Evolutionary conservation across 805 yeast species (phyloP).

Genomic region (Barnettozyma pratensis): DNA sequence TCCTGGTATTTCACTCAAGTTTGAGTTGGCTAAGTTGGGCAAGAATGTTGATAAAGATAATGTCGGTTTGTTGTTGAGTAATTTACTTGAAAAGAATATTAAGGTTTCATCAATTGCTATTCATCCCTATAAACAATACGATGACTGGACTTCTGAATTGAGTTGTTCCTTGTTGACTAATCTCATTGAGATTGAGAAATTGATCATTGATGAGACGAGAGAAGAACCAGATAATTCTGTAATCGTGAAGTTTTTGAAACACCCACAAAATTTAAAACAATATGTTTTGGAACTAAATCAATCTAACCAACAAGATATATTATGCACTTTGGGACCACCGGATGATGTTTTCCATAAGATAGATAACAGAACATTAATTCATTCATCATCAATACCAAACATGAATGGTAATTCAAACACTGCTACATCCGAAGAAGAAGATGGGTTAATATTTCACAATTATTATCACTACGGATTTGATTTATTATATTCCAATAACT

Average conservation of each 20-base stretch:
- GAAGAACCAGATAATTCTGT: not conserved
- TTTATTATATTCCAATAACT: conserved; percentile 40
- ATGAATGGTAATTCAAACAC: too few relatives aligned
- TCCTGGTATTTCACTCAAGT: conserved; percentile 52
- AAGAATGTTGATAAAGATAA: conserved; percentile 17
- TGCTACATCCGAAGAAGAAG: conserved; percentile 6
- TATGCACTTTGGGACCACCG: conserved; percentile 50
- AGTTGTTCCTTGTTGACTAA: conserved; percentile 12
- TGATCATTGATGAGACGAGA: conserved; percentile 2
- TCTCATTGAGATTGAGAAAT: conserved; percentile 10
- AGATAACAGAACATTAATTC: conserved; percentile 38
- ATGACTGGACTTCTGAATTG: conserved; percentile 21
- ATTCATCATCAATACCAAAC: conserved; percentile 16
- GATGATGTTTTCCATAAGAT: conserved; percentile 44
- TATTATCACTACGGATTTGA: conserved; percentile 53
- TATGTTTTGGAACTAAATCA: conserved; percentile 31
- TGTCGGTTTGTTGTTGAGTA: conserved; percentile 1
- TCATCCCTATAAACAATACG: conserved; percentile 12
- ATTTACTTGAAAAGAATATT: conserved; percentile 8
- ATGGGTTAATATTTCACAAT: conserved; percentile 41
- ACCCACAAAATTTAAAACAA: conserved; percentile 18
- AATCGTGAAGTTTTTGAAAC: conserved; percentile 21
- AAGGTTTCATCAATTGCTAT: conserved; percentile 10
- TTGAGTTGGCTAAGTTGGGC: conserved; percentile 18
- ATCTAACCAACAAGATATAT: conserved; percentile 45